Base-by-base conservation (phyloP, 371 early-diverging fungal genomes). In the Capniomyces stellatus region DNA sequence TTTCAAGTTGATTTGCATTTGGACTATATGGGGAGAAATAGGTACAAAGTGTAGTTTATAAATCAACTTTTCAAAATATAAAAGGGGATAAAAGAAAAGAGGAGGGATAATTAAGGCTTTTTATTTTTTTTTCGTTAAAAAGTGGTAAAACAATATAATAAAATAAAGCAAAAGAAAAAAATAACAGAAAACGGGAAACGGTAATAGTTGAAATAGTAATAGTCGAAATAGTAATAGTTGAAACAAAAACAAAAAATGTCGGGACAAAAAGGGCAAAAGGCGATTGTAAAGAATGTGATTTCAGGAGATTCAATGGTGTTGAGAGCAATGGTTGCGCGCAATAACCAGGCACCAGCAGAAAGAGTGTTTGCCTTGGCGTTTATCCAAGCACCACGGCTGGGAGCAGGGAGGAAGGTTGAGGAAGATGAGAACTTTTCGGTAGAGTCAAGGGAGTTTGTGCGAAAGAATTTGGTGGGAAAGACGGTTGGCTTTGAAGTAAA, bases 251-350 rank as follows among this genome's bases (percentile, higher is more conserved):
- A 8, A 46, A 46, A 46, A n/a, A 46, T 46, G 4, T 10, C 46
- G 12, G 13, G 12, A 21, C 21, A 46, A 46, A 28, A 24, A 19
- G 56, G 55, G 43, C 67, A 73, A 30, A 74, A 73, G 61, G 85
- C 80, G 50, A 60, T 73, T 1, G 86, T 86, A 46, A 94, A 94
- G 64, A 79, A 72, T 42, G 87, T 90, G 25, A 72, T 94, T 48
- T 89, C 91, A 4, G 92, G 90, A 41, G 92, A 93, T 72, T 84
- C 87, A 49, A 76, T 96, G 40, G 78, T 91, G 57, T 73, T 96
- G 30, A 74, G 87, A 47, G 88, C 88, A 19, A 75, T 75, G 25
- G 82, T 82, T 44, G 77, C 83, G 54, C 69, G 74, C 41, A 78
- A 78, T 54, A 84, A 82, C 3, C 56, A 55, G 54, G 88, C 92